A percentile compares a stretch with the other conserved stretches of the same genome.
Conservation (phyloP, 2,329 filamentous ascomycete species). For the Pestalotiopsis sp. region DNA sequence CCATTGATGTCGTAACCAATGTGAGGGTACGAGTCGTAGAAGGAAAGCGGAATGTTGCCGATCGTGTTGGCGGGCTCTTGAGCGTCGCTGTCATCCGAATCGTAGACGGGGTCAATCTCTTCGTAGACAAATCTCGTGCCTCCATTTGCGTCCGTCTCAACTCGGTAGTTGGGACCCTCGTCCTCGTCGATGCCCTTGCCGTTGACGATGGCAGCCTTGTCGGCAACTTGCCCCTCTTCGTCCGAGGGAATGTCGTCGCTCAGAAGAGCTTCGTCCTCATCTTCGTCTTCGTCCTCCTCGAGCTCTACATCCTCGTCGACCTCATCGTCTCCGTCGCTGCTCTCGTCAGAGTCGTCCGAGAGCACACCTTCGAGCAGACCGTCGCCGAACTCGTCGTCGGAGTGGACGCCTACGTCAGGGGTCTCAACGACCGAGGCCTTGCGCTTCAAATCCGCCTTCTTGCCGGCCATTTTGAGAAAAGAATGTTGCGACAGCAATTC, state of each 20-base stretch:
- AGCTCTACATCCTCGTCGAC: constrained; percentile 20
- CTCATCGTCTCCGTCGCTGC: constrained; percentile 53
- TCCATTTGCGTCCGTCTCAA: constrained; percentile 84
- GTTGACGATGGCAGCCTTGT: constrained; percentile 22
- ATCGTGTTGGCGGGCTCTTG: constrained; percentile 85
- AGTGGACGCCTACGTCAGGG: constrained; percentile 50
- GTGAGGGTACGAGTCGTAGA: constrained; percentile 79
- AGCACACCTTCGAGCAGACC: constrained; percentile 58
- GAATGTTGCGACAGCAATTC: constrained; percentile 8
- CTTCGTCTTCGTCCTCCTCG: constrained; percentile 40
- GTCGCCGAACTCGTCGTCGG: constrained; percentile 63
- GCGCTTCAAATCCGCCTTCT: constrained; percentile 59
- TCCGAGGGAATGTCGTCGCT: constrained; percentile 53
- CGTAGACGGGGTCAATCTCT: constrained; percentile 92
- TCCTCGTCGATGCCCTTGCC: constrained; percentile 39
- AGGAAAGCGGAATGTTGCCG: constrained; percentile 88
- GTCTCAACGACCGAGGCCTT: constrained; percentile 62
- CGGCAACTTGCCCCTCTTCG: constrained; percentile 38
- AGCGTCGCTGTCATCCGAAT: constrained; percentile 91
- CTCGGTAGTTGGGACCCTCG: constrained; percentile 50
- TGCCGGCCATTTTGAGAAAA: constrained; percentile 39
- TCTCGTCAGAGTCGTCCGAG: constrained; percentile 60
- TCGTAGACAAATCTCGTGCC: constrained; percentile 88
- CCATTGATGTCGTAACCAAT: constrained; percentile 99
- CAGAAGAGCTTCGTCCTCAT: constrained; percentile 42